Percentiles rank a stretch among this genome's conserved stretches.
Conservation (phyloP, 768 basidiomycete species). For the Suillus alpinus region DNA sequence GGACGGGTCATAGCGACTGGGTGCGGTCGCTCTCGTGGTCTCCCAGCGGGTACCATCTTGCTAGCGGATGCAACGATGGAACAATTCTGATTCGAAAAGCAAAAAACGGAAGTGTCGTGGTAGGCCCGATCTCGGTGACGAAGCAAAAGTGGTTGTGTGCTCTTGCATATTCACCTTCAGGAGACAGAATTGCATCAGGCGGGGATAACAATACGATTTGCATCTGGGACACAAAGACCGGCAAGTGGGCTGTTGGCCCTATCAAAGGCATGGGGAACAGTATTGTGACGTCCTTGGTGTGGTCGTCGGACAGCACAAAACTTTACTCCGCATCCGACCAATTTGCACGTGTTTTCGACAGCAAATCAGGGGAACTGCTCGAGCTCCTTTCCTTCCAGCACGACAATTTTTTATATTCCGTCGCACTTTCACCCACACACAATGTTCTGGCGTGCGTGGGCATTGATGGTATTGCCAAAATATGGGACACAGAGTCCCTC, state of each 20-base stretch:
- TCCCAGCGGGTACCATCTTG: neutral
- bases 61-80: neutral
- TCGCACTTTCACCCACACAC: neutral
- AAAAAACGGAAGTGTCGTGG: neutral
- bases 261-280: accelerated
- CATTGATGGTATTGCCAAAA: neutral
- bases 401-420: neutral
- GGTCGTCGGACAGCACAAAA: neutral
- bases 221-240: neutral
- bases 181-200: neutral
- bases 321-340: neutral
- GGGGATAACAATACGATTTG: neutral
- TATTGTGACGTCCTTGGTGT: neutral
- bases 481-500: neutral
- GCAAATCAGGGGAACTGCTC: neutral
- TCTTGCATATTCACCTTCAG: neutral
- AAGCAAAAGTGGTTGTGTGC: too few relatives aligned
- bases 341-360: neutral
- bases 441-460: neutral
- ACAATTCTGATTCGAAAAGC: neutral
- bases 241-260: neutral
- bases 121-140: neutral
- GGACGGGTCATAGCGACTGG: neutral
- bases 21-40: neutral
- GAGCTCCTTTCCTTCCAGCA: neutral